Conservation (phyloP, 768 basidiomycete species). For the Pleurotus pulmonarius region DNA sequence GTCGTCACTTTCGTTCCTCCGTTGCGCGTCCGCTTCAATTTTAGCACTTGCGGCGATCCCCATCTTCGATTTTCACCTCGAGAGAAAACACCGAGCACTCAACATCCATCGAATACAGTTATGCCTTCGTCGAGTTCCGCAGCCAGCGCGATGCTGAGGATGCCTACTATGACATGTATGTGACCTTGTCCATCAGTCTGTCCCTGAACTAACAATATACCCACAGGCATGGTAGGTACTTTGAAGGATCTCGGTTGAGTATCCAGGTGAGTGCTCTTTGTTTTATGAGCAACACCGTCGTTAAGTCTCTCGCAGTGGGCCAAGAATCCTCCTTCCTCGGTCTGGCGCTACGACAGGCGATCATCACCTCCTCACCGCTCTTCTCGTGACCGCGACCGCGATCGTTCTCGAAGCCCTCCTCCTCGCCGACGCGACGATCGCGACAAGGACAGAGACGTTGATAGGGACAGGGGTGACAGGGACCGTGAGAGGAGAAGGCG, state of each 20-base stretch:
- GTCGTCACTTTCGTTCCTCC: conserved; percentile 21
- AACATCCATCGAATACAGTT: conserved; percentile 55
- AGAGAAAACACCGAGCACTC: conserved; percentile 48
- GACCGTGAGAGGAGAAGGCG: conserved; percentile 39
- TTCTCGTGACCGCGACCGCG: conserved; percentile 26
- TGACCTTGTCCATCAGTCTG: conserved; percentile 4
- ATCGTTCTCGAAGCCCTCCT: conserved; percentile 54
- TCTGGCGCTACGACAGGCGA: conserved; percentile 72
- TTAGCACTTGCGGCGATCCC: conserved; percentile 20
- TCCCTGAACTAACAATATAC: background rate
- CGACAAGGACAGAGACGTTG: conserved; percentile 29
- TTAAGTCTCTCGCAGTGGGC: conserved; percentile 55
- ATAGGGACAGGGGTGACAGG: conserved; percentile 35
- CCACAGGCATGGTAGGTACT: conserved; percentile 67
- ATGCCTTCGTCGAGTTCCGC: conserved; percentile 85
- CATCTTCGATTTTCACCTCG: conserved; percentile 27
- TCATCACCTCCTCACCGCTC: conserved; percentile 32
- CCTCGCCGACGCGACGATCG: conserved; percentile 32
- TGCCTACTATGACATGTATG: conserved; percentile 81
- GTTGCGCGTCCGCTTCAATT: conserved; percentile 10
- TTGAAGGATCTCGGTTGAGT: conserved; percentile 71
- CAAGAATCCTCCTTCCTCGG: conserved; percentile 78
- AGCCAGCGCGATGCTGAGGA: conserved; percentile 76
- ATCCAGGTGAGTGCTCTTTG: conserved; percentile 53
- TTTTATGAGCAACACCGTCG: background rate